These are phyloP conservation scores for Modicella reniformis DNA, from an alignment of 371 early-diverging fungal genomes.

Conservation along the genomic window DNA sequence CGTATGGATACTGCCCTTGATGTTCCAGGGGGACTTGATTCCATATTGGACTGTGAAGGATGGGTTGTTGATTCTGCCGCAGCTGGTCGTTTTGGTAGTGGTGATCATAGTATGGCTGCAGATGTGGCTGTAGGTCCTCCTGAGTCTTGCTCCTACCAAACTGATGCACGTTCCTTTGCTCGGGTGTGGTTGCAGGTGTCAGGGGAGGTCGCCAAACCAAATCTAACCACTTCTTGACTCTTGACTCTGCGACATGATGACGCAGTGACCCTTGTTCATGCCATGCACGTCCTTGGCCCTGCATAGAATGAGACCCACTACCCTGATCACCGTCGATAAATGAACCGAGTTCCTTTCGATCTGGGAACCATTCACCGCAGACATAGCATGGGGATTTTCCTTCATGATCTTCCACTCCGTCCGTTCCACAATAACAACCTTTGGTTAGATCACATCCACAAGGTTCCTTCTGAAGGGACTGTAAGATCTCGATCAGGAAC, in stretches of 20 bases:
- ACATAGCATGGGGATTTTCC: slow-evolving; percentile 49
- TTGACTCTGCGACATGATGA: slow-evolving; percentile 52
- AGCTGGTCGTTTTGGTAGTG: slow-evolving; percentile 7
- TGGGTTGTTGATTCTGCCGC: slow-evolving; percentile 5
- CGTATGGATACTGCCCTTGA: slow-evolving; percentile 3
- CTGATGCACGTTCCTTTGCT: slow-evolving; percentile 33
- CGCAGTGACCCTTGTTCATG: slow-evolving; percentile 53
- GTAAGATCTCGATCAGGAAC: slow-evolving; percentile 47
- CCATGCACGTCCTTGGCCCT: slow-evolving; percentile 40
- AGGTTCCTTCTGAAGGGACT: slow-evolving; percentile 46
- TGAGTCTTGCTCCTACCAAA: slow-evolving; percentile 12
- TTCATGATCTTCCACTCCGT: slow-evolving; percentile 51
- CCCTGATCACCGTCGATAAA: no score
- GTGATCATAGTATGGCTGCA: slow-evolving; percentile 3
- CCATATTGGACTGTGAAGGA: neutral
- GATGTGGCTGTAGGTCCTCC: slow-evolving; percentile 1
- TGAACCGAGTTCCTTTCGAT: slow-evolving; percentile 10
- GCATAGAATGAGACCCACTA: slow-evolving; percentile 1
- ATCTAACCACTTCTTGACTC: slow-evolving; percentile 51
- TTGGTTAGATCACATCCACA: slow-evolving; percentile 47
- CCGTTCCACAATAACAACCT: slow-evolving; percentile 45
- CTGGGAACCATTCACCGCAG: slow-evolving; percentile 52
- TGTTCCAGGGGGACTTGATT: slow-evolving; percentile 4
- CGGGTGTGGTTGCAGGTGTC: slow-evolving; percentile 41
- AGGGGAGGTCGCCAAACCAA: slow-evolving; percentile 47